Conservation (phyloP, 306 rosid species). For the Datisca glomerata region DNA sequence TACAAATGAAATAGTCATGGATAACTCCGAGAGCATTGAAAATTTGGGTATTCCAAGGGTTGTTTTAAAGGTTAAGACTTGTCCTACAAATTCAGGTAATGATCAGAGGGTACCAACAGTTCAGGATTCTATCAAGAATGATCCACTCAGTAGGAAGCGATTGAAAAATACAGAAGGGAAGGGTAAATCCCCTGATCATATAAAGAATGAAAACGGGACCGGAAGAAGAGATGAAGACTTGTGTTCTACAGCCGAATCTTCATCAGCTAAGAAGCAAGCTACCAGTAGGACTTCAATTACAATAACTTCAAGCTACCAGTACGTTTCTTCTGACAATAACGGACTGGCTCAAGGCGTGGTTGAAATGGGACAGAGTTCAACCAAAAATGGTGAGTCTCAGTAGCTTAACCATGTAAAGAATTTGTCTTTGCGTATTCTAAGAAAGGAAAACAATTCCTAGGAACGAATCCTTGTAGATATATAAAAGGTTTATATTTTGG, state of each 20-base stretch:
- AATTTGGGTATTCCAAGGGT: constrained; percentile 30
- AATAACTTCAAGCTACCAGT: constrained; percentile 58
- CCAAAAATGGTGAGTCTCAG: constrained; percentile 23
- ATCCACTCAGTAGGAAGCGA: constrained; percentile 36
- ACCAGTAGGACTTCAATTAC: constrained; percentile 49
- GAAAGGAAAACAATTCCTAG: background rate
- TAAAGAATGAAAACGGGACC: constrained; percentile 17
- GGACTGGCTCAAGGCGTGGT: constrained; percentile 35
- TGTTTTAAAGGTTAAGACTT: constrained; percentile 19
- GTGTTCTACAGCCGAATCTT: constrained; percentile 77
- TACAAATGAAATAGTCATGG: constrained; percentile 61
- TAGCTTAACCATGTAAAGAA: background rate
- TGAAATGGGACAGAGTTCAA: constrained; percentile 41
- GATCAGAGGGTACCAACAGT: constrained; percentile 84
- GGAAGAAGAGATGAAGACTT: constrained; percentile 41
- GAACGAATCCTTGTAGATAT: too few species aligned
- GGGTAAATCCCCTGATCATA: constrained; percentile 16
- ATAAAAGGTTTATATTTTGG: background rate
- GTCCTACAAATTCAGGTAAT: constrained; percentile 62
- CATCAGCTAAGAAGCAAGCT: constrained; percentile 53
- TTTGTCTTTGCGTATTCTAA: background rate
- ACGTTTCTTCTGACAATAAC: constrained; percentile 34
- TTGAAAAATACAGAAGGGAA: constrained; percentile 27
- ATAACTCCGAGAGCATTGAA: constrained; percentile 33
- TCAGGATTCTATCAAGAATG: constrained; percentile 27